phyloP scores from a whole-genome alignment of 805 yeast genomes.

The Vanderwaltozyma yarrowii region DNA sequence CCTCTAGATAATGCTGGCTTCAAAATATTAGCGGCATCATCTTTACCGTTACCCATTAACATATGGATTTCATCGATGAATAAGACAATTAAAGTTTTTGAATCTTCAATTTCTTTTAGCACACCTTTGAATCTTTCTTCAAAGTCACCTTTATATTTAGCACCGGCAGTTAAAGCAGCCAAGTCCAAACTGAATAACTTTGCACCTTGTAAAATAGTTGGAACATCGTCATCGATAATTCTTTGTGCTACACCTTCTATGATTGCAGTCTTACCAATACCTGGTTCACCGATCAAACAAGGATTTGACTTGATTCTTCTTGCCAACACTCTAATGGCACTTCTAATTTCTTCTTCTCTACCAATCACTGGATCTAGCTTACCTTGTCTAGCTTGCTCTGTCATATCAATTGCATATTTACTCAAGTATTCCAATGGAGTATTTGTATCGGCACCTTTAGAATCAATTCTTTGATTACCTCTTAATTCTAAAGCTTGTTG shows the following conservation, averaged over 20 bases:
- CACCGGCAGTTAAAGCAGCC: slow-evolving; percentile 97
- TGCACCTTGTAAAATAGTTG: slow-evolving; percentile 72
- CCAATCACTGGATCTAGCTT: slow-evolving; percentile 97
- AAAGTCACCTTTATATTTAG: slow-evolving; percentile 96
- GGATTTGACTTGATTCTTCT: slow-evolving; percentile 96
- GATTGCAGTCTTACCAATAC: slow-evolving; percentile 97
- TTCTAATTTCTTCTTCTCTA: slow-evolving; percentile 94
- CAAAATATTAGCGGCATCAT: slow-evolving; percentile 91
- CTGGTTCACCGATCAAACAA: slow-evolving; percentile 95
- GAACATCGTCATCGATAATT: slow-evolving; percentile 91
- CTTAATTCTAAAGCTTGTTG: slow-evolving; percentile 71
- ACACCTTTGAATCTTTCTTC: slow-evolving; percentile 98
- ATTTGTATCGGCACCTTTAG: slow-evolving; percentile 88
- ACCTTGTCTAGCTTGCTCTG: slow-evolving; percentile 88
- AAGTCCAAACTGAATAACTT: slow-evolving; percentile 81
- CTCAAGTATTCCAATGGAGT: slow-evolving; percentile 70
- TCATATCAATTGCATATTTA: slow-evolving; percentile 89
- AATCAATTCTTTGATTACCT: slow-evolving; percentile 86
- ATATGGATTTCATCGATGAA: slow-evolving; percentile 98
- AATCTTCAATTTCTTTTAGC: slow-evolving; percentile 82
- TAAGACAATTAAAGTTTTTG: slow-evolving; percentile 73
- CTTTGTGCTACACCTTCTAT: slow-evolving; percentile 99
- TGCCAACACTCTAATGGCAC: slow-evolving; percentile 91
- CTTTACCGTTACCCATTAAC: slow-evolving; percentile 99
- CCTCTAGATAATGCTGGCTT: slow-evolving; percentile 98